phyloP scores from a whole-genome alignment of 2,329 filamentous ascomycete species.

The Thelonectria blattea region DNA sequence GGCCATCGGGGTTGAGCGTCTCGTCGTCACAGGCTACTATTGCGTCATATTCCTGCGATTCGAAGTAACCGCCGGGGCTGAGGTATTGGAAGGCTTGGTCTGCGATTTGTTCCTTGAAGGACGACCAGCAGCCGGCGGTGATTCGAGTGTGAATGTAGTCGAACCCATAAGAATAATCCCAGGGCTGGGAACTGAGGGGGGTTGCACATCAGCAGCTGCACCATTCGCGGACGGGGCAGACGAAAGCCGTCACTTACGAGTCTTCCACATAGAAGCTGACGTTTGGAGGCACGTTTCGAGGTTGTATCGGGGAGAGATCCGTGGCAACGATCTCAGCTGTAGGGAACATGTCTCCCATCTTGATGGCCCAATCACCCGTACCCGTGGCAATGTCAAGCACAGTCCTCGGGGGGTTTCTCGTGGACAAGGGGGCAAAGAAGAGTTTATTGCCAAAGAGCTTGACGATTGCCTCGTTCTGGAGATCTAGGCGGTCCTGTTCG shows the following conservation, averaged over 20 bases:
- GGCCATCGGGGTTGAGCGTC: conserved; percentile 47
- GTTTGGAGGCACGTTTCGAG: conserved; percentile 70
- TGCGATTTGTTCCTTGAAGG: conserved; percentile 57
- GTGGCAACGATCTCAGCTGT: conserved; percentile 64
- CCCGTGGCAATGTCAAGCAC: conserved; percentile 55
- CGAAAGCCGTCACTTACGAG: conserved; percentile 41
- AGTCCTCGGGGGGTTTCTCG: conserved; percentile 42
- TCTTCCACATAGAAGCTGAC: conserved; percentile 79
- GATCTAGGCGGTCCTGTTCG: conserved; percentile 50
- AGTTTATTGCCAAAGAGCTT: conserved; percentile 48
- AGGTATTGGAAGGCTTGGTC: conserved; percentile 56
- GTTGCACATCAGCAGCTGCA: conserved; percentile 1
- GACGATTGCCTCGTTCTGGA: conserved; percentile 48
- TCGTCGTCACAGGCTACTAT: conserved; percentile 52
- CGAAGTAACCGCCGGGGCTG: conserved; percentile 60
- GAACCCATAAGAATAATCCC: conserved; percentile 60
- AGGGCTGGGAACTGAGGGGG: conserved; percentile 51
- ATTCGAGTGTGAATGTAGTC: conserved; percentile 62
- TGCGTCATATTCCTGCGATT: conserved; percentile 57
- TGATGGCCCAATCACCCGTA: conserved; percentile 67
- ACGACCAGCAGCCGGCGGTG: conserved; percentile 56
- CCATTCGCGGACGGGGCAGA: background rate
- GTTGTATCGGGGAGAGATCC: conserved; percentile 73
- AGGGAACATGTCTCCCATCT: conserved; percentile 69
- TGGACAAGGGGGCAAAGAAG: conserved; percentile 51